Base-by-base conservation (phyloP, 345 rosid species). In the Murraya koenigii region DNA sequence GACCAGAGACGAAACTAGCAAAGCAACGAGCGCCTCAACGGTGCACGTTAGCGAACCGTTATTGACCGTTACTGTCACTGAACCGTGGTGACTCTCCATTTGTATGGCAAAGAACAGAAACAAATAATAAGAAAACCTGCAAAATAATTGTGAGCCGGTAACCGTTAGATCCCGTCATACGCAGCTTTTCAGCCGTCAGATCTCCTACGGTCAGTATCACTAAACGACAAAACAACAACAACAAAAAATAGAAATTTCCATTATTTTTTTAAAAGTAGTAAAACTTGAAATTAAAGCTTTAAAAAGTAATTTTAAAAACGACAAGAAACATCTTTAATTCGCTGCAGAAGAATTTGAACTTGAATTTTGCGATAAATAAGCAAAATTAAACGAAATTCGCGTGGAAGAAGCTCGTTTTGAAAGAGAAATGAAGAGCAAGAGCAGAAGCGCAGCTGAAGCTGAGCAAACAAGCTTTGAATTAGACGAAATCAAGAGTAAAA, bases 1-100 rank as follows among this genome's bases (percentile, higher is more conserved):
- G 77, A 86, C 66, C 66, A 90, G 61, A 74, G 91, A 78, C 5
- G 89, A 82, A 39, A 88, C 72, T 20, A 91, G 39, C 75, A 84
- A 64, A 62, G 87, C 36, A 23, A 80, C 77, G 9, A 85, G 70
- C 19, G 91, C 83, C 41, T 84, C 91, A 39, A 71, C 84, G 56
- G 94, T 89, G 91, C 82, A 87, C 63, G 87, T 86, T 83, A 90
- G 83, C 84, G 63, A 75, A 56, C 78, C 74, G 81, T 78, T 79
- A 76, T 63, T 52, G 44, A 79, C 72, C 78, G 85, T 72, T 72
- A 78, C 85, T 47, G 84, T 79, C 80, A 49, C 60, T 44, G 84
- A 62, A 63, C 82, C 77, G 61, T 62, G 36, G 65, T 13, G 58
- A 52, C 73, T 75, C 78, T 80, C 89, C 88, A 84, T 88, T 74